A percentile compares a stretch with the other conserved stretches of the same genome.
These are phyloP conservation scores for Fusarium sp. DNA, from an alignment of 2,329 filamentous ascomycete genomes.

Conservation along the genomic window DNA sequence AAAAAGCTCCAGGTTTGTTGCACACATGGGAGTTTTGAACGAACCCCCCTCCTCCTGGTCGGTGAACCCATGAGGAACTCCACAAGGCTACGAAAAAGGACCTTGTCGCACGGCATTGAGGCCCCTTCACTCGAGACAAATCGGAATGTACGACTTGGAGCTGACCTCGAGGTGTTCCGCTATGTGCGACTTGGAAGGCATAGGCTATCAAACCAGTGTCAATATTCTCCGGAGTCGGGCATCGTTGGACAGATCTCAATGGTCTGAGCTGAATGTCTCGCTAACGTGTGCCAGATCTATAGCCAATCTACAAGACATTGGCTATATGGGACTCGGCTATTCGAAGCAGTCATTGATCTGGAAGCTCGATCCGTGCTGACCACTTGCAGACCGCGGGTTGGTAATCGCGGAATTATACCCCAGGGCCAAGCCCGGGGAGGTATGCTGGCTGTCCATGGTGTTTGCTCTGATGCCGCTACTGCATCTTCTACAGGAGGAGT, in stretches of 20 bases:
- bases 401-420: neutral
- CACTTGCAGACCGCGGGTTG: neutral
- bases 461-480: neutral
- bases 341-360: neutral
- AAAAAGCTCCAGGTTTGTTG: neutral
- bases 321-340: neutral
- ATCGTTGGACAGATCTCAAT: neutral
- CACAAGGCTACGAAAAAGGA: neutral
- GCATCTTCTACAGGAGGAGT: neutral
- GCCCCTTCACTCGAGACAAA: neutral
- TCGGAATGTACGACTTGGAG: neutral
- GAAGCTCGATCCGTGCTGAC: neutral
- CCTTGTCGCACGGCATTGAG: conserved; percentile 5
- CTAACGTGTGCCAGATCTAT: neutral
- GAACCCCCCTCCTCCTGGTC: neutral
- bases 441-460: neutral
- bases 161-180: neutral
- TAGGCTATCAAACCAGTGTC: neutral
- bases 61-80: neutral
- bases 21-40: neutral
- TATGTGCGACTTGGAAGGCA: neutral
- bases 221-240: conserved; percentile 4
- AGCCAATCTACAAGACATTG: neutral
- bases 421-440: neutral
- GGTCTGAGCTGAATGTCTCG: neutral